A percentile compares a stretch with the other conserved stretches of the same genome.
Conservation (phyloP, 2,329 filamentous ascomycete species). For the Graphilbum sp. region DNA sequence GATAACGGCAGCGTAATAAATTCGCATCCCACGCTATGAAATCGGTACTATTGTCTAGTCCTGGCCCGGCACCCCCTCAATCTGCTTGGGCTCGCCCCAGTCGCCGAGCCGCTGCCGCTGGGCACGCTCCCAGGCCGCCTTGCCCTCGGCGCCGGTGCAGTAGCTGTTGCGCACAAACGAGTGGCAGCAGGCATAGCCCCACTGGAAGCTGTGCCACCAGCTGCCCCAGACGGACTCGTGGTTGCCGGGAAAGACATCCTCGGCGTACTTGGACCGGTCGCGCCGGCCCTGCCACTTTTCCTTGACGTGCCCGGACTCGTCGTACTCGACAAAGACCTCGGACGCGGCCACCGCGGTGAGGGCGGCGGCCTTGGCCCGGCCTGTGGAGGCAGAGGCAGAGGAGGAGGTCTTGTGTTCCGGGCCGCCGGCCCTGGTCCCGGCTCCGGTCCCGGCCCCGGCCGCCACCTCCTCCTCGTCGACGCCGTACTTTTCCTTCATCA, state of each 20-base stretch:
- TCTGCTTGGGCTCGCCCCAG: no score
- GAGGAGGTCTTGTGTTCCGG: no score
- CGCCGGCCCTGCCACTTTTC: slow-evolving; percentile 60
- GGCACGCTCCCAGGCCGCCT: slow-evolving; percentile 60
- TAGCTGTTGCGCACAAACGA: slow-evolving; percentile 93
- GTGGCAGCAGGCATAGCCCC: slow-evolving; percentile 94
- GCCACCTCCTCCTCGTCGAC: slow-evolving; percentile 14
- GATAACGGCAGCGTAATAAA: no score
- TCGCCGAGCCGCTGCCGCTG: slow-evolving; percentile 40
- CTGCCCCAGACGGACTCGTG: slow-evolving; percentile 89
- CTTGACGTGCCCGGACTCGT: slow-evolving; percentile 78
- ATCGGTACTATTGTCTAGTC: no score
- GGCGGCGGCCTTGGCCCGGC: neutral
- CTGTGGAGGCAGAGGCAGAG: no score
- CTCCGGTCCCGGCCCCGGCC: no score
- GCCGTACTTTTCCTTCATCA: slow-evolving; percentile 71
- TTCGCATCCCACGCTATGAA: no score
- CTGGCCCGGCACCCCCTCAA: no score
- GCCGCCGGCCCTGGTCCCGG: no score
- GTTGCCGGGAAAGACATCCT: slow-evolving; percentile 79
- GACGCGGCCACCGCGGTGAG: slow-evolving; percentile 39
- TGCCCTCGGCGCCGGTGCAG: slow-evolving; percentile 85
- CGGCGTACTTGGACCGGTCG: slow-evolving; percentile 79
- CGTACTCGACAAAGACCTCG: slow-evolving; percentile 85
- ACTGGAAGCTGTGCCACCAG: slow-evolving; percentile 92